A percentile compares a stretch with the other conserved stretches of the same genome.
These are phyloP conservation scores for Trametes cingulata DNA, from an alignment of 768 basidiomycete species.

Conservation along the genomic window DNA sequence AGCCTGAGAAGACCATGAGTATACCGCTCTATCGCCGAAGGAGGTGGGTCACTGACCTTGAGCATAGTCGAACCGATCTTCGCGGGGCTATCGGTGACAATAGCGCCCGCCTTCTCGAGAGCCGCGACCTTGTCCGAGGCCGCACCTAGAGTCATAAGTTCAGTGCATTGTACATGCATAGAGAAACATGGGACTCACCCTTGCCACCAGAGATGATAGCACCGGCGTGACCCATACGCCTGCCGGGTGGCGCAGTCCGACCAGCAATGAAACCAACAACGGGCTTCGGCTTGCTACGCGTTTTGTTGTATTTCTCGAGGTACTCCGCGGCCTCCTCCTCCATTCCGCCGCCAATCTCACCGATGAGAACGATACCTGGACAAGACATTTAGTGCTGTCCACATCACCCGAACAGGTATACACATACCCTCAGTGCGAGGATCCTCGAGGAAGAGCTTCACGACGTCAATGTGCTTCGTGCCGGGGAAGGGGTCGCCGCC, in stretches of 20 bases:
- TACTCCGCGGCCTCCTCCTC: slow-evolving; percentile 99
- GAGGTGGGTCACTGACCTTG: slow-evolving; percentile 52
- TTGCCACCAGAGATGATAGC: slow-evolving; percentile 99
- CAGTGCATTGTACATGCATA: not conserved
- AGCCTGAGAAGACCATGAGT: slow-evolving; percentile 46
- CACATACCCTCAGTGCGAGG: slow-evolving; percentile 83
- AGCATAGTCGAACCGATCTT: slow-evolving; percentile 91
- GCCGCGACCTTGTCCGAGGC: slow-evolving; percentile 93
- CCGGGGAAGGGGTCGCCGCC: slow-evolving; percentile 98
- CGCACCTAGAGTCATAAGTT: slow-evolving; percentile 54
- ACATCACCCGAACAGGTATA: not conserved
- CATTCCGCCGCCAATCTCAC: slow-evolving; percentile 99
- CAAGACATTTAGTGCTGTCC: not conserved
- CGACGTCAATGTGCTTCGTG: slow-evolving; percentile 91
- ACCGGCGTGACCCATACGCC: slow-evolving; percentile 98
- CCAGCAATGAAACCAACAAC: slow-evolving; percentile 99
- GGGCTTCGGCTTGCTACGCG: slow-evolving; percentile 82
- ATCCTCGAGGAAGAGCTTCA: slow-evolving; percentile 96
- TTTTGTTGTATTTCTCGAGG: slow-evolving; percentile 90
- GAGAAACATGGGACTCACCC: slow-evolving; percentile 46
- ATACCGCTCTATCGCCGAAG: not conserved
- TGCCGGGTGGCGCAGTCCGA: slow-evolving; percentile 94
- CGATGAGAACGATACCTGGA: slow-evolving; percentile 92
- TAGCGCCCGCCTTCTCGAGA: slow-evolving; percentile 86
- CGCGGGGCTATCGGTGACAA: slow-evolving; percentile 94